phyloP scores from a whole-genome alignment of 2,329 filamentous ascomycete species.

The Xylaria digitata region DNA sequence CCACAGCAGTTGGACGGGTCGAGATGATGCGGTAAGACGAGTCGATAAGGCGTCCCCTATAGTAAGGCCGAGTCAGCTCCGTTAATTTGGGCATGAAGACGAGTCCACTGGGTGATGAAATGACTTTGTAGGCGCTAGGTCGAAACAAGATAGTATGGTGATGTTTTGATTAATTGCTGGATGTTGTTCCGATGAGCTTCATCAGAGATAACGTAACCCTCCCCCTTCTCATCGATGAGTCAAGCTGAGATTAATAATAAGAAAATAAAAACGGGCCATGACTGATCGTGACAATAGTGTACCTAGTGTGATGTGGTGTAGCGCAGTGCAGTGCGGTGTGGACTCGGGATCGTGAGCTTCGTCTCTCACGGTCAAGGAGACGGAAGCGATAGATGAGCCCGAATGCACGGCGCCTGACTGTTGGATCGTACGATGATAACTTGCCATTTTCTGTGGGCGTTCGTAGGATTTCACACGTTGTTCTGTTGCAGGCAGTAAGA shows the following conservation, averaged over 20 bases:
- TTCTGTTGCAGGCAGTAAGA: slow-evolving; percentile 7
- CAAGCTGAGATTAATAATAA: slow-evolving; percentile 1
- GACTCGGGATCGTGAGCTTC: slow-evolving; percentile 7
- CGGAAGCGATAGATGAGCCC: neutral
- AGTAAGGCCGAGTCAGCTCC: slow-evolving; percentile 21
- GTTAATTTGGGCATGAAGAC: neutral
- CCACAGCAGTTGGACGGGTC: slow-evolving; percentile 2
- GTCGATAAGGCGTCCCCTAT: neutral
- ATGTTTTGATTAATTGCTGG: slow-evolving; percentile 1
- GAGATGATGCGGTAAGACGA: slow-evolving; percentile 18
- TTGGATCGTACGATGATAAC: slow-evolving; percentile 27
- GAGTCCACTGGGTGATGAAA: neutral
- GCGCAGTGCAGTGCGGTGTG: no score
- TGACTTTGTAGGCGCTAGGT: slow-evolving; percentile 6
- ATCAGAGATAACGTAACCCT: neutral
- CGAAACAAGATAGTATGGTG: neutral
- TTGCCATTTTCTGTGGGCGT: slow-evolving; percentile 5
- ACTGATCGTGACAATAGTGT: neutral
- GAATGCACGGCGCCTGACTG: slow-evolving; percentile 5
- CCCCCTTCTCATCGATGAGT: neutral
- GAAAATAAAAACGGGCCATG: neutral
- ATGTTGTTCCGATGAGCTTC: neutral
- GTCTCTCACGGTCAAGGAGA: neutral
- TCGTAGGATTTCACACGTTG: slow-evolving; percentile 4
- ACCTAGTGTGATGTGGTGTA: no score